Evolutionary conservation across 495 filamentous ascomycete species (phyloP).

Genomic region (Glonium stellatum): DNA sequence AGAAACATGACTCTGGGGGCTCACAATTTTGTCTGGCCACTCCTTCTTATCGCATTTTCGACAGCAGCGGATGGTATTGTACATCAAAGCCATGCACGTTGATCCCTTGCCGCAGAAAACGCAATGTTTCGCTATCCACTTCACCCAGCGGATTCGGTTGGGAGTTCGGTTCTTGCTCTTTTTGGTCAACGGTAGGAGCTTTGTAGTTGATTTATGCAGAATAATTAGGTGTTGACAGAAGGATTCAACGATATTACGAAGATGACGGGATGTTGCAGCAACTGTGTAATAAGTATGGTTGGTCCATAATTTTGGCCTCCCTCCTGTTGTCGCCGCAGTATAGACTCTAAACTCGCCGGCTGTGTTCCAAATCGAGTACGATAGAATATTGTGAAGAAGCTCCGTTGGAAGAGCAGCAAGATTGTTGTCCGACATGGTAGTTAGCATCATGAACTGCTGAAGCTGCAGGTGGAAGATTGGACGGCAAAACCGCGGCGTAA

Average conservation of each 20-base stretch:
- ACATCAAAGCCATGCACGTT: background rate
- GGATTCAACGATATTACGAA: background rate
- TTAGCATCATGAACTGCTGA: background rate
- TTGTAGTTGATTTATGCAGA: background rate
- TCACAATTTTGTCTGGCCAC: background rate
- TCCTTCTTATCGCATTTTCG: background rate
- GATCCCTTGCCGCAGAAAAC: background rate
- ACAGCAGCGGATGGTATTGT: background rate
- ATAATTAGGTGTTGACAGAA: background rate
- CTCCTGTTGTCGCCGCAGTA: background rate
- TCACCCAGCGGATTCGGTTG: background rate
- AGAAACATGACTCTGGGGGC: background rate
- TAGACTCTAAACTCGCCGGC: no score
- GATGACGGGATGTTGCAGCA: background rate
- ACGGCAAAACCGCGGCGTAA: background rate
- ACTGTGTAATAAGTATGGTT: background rate
- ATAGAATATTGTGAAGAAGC: conserved; percentile 1
- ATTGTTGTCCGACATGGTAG: background rate
- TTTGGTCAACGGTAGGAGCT: background rate
- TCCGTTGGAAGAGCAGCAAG: conserved; percentile 1
- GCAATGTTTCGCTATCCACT: background rate
- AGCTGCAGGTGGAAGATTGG: background rate
- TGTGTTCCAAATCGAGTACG: background rate
- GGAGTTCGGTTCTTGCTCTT: background rate
- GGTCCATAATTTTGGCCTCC: background rate